A percentile compares a stretch with the other conserved stretches of the same genome.
Evolutionary conservation across 805 yeast species (phyloP).

Genomic region (Lipomyces lipofer): DNA sequence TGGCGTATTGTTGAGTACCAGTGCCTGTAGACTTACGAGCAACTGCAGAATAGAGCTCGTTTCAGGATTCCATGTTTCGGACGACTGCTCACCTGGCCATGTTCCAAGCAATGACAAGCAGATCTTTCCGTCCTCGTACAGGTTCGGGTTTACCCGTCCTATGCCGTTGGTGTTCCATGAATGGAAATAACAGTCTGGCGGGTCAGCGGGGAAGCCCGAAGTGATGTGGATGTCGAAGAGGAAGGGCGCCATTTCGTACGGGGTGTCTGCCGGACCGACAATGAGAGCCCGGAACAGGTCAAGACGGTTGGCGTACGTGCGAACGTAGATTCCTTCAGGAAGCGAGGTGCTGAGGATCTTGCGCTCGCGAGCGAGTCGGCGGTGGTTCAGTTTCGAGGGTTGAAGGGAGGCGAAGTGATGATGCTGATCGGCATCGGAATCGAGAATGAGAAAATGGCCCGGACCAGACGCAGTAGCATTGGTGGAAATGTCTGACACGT

Average conservation of each 20-base stretch:
- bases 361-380: conserved; percentile 26
- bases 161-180: conserved; percentile 33
- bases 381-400: conserved; percentile 15
- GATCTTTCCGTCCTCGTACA: conserved; percentile 31
- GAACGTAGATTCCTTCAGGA: conserved; percentile 29
- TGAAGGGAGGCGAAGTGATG: conserved; percentile 14
- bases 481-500: conserved; percentile 1
- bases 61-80: conserved; percentile 27
- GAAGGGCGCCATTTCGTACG: conserved; percentile 30
- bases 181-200: conserved; percentile 28
- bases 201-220: conserved; percentile 17
- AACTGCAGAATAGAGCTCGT: conserved; percentile 28
- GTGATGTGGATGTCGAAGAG: conserved; percentile 26
- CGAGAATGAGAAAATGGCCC: conserved; percentile 19
- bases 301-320: conserved; percentile 25
- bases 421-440: conserved; percentile 9
- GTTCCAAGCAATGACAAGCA: conserved; percentile 30
- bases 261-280: conserved; percentile 27
- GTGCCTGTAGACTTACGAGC: conserved; percentile 25
- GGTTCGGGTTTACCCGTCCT: conserved; percentile 30
- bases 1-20: conserved; percentile 28
- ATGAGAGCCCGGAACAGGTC: conserved; percentile 27
- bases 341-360: conserved; percentile 25
- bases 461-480: not conserved
- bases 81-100: conserved; percentile 28